Conservation (phyloP, 2,329 filamentous ascomycete genomes). For the Sarocladium brachiariae region DNA sequence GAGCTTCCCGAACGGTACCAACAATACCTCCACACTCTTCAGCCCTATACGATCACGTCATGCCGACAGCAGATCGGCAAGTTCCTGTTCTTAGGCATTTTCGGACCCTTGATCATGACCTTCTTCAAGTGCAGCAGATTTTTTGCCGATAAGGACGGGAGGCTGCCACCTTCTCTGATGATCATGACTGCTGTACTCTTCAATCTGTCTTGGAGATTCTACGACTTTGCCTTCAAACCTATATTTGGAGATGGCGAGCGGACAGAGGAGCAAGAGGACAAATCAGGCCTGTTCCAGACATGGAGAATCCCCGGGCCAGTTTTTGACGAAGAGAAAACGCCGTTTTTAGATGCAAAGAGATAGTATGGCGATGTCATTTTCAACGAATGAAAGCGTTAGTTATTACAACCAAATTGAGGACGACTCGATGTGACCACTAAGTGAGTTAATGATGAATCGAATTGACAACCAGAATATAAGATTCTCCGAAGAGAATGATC, state of each 20-base stretch:
- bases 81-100: conserved; percentile 52
- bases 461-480: too few relatives aligned
- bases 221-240: conserved; percentile 42
- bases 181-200: conserved; percentile 45
- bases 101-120: conserved; percentile 48
- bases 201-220: conserved; percentile 36
- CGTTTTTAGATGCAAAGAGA: not conserved
- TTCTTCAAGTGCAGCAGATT: conserved; percentile 36
- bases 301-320: not conserved
- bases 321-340: conserved; percentile 1
- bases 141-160: conserved; percentile 61
- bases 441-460: too few relatives aligned
- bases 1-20: conserved; percentile 73
- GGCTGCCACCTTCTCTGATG: conserved; percentile 60
- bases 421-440: too few relatives aligned
- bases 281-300: not conserved
- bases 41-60: conserved; percentile 64
- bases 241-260: conserved; percentile 84
- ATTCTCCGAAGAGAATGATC: too few relatives aligned
- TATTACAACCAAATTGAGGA: too few relatives aligned
- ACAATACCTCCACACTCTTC: conserved; percentile 61
- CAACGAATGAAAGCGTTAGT: too few relatives aligned
- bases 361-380: too few relatives aligned
- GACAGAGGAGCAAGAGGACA: conserved; percentile 29
- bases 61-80: conserved; percentile 59